These are phyloP conservation scores for Lolium multiflorum DNA, from an alignment of 176 grass and related monocot genomes.

Conservation along the genomic window DNA sequence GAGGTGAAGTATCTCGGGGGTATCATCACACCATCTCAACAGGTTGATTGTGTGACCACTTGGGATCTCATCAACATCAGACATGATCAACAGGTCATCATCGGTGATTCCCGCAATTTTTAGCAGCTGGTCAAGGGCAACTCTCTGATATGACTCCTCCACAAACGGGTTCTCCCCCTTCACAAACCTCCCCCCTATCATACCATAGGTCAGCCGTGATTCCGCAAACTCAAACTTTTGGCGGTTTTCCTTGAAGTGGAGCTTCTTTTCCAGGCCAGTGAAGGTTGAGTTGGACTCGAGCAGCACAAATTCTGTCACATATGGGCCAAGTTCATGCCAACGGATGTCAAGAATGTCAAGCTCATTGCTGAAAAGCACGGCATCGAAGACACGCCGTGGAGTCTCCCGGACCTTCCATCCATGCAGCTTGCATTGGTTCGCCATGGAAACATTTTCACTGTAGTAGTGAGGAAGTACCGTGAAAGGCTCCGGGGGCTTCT, in stretches of 20 bases:
- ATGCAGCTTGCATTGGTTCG: constrained; percentile 77
- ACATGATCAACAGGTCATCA: constrained; percentile 94
- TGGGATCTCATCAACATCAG: constrained; percentile 91
- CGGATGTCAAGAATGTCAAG: constrained; percentile 84
- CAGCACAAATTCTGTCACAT: constrained; percentile 80
- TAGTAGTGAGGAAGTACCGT: constrained; percentile 72
- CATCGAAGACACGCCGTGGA: constrained; percentile 82
- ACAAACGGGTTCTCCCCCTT: constrained; percentile 96
- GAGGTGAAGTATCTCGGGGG: constrained; percentile 74
- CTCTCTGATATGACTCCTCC: constrained; percentile 89
- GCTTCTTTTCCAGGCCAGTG: constrained; percentile 75
- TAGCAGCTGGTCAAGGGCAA: constrained; percentile 80
- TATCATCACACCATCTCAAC: constrained; percentile 79
- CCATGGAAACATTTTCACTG: constrained; percentile 76
- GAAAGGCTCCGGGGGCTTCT: constrained; percentile 87
- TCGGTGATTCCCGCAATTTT: constrained; percentile 72
- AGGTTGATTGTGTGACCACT: constrained; percentile 87
- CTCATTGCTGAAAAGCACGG: constrained; percentile 88
- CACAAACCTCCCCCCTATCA: constrained; percentile 76
- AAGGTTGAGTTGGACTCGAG: constrained; percentile 93
- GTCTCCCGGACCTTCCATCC: constrained; percentile 81
- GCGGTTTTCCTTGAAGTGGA: constrained; percentile 70
- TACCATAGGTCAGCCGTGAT: constrained; percentile 84
- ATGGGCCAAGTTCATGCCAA: constrained; percentile 84
- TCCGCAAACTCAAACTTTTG: constrained; percentile 69